phyloP scores from a whole-genome alignment of 495 filamentous ascomycete genomes.

The Neurospora sp. region DNA sequence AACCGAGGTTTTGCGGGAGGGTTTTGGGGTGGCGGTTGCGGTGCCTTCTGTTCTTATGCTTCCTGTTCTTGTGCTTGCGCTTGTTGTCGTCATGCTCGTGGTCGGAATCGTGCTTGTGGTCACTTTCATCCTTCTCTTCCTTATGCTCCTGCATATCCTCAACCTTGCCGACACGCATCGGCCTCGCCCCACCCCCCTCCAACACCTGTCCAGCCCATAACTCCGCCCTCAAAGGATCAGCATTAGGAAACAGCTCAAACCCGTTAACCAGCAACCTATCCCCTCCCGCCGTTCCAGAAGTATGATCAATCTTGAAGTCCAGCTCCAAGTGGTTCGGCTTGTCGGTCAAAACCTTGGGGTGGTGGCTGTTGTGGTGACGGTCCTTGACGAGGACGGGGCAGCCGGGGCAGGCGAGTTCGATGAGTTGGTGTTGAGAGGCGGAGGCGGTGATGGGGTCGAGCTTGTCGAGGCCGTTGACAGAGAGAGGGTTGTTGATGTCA shows the following conservation, averaged over 20 bases:
- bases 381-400: constrained; percentile 25
- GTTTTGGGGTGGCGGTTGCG: constrained; percentile 5
- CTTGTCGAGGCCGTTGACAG: background rate
- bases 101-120: background rate
- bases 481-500: background rate
- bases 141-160: background rate
- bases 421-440: constrained; percentile 7
- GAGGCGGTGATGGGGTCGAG: constrained; percentile 2
- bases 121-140: background rate
- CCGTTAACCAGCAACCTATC: constrained; percentile 35
- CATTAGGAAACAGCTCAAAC: constrained; percentile 33
- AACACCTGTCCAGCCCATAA: constrained; percentile 22
- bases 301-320: constrained; percentile 26
- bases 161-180: background rate
- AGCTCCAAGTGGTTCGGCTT: constrained; percentile 32
- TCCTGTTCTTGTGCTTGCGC: constrained; percentile 3
- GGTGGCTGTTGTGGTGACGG: constrained; percentile 9
- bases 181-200: background rate
- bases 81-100: constrained; percentile 8
- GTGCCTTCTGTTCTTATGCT: constrained; percentile 5
- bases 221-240: constrained; percentile 16
- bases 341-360: constrained; percentile 13
- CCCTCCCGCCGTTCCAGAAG: constrained; percentile 2
- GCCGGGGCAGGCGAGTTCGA: constrained; percentile 34
- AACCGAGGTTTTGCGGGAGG: constrained; percentile 26